These are phyloP conservation scores for Pseudoturritis turrita DNA, from an alignment of 345 rosid genomes.

Conservation along the genomic window DNA sequence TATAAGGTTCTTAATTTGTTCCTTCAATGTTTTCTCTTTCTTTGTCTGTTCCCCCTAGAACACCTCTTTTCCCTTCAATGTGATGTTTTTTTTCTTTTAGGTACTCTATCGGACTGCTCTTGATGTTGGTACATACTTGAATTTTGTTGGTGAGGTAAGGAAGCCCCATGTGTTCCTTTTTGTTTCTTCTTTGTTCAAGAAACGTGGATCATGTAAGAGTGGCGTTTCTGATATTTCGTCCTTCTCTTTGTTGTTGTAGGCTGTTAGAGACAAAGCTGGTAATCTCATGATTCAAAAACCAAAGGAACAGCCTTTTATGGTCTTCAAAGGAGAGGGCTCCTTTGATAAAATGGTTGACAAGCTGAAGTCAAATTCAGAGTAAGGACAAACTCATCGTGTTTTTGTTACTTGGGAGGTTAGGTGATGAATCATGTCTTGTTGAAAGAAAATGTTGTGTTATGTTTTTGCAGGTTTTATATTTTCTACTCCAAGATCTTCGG, in stretches of 20 bases:
- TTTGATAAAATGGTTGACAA: conserved; percentile 1
- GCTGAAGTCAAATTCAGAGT: conserved; percentile 1
- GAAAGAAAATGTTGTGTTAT: background rate
- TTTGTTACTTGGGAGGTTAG: background rate
- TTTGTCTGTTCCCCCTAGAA: background rate
- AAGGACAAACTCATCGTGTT: background rate
- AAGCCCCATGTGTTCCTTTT: background rate
- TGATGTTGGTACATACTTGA: background rate
- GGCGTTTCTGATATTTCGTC: background rate
- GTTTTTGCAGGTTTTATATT: background rate
- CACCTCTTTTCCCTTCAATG: background rate
- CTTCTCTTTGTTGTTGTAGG: background rate
- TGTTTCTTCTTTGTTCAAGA: background rate
- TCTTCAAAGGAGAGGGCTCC: background rate
- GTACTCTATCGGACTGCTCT: background rate
- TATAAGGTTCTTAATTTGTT: background rate
- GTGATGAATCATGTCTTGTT: background rate
- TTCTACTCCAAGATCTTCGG: background rate
- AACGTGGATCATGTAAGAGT: background rate
- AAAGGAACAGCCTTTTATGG: background rate
- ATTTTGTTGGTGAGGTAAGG: background rate
- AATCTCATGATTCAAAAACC: background rate
- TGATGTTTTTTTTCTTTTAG: background rate
- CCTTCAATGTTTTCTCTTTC: background rate
- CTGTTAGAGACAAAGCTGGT: conserved; percentile 7